Evolutionary conservation across 805 yeast genomes (phyloP), one percentile per base, ranked within the genome.

Genomic region (Teunomyces tritomae): DNA sequence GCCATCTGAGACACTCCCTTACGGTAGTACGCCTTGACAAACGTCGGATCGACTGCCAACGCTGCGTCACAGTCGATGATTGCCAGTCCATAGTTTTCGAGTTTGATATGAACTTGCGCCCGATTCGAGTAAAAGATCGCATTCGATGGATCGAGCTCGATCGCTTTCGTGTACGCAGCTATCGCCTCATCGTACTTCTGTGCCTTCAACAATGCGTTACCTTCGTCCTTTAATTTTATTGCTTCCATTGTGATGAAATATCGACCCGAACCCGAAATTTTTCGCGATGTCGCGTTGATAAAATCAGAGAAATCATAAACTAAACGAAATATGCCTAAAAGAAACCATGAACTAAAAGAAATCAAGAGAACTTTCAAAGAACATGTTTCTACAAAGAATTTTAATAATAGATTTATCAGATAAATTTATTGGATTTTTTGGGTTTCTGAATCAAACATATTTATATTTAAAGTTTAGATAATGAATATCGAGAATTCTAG

Each of bases 11-110:
- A 85, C 9, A 87, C 80, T 0, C 97, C 97, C 54, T 96, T 78
- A 55, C 99, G 78, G 62, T 89, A 94, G 63, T 88, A 87, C 0
- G 89, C 90, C 65, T 92, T 92, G 30, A 83, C 68, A 59, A 88
- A 86, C 14, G 70, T 61, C 1, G 83, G 77, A 61, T 92, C 89
- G 8, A 84, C 58, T 42, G 75, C 78, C 39, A 94, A 75, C 1
- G 97, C 88, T 39, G 70, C 68, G 29, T 83, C 79, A 56, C 96
- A 84, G 63, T 91, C 97, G n/a, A 65, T 71, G 2, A 91, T 78
- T 0, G 97, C 96, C 46, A 81, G 74, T 3, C 97, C 98, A 63
- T 85, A 91, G 57, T 84, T 85, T 63, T 92, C 99, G 47, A 84
- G 65, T 58, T 89, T 88, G 60, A 92, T 82, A 56, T 90, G 85